A percentile compares a stretch with the other conserved stretches of the same genome.
phyloP scores from a whole-genome alignment of 306 rosid genomes.

The Biancaea sappan region DNA sequence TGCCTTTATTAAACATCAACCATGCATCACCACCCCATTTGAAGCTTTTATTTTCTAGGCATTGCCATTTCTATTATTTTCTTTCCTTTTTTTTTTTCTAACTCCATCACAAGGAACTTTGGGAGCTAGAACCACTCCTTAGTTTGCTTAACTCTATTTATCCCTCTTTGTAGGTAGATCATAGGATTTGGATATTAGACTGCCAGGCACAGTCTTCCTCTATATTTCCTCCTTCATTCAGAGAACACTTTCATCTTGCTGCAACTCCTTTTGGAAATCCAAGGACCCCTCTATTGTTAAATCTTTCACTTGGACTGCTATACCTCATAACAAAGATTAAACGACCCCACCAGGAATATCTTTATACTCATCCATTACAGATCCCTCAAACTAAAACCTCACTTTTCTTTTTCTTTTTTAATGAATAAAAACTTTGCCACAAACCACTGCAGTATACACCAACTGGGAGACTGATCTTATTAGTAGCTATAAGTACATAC shows the following conservation, averaged over 20 bases:
- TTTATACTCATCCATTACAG: background rate
- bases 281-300: background rate
- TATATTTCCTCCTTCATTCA: background rate
- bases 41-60: background rate
- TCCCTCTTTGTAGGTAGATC: background rate
- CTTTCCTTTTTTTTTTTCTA: background rate
- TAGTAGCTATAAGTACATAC: background rate
- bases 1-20: background rate
- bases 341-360: too few species aligned
- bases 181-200: background rate
- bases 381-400: background rate
- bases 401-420: too few species aligned
- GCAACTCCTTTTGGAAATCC: background rate
- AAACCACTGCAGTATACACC: background rate
- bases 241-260: background rate
- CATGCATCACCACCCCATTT: background rate
- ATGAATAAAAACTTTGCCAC: background rate
- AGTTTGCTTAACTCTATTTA: background rate
- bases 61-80: background rate
- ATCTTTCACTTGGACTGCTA: background rate
- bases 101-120: background rate
- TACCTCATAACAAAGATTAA: too few species aligned
- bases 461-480: background rate
- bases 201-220: background rate
- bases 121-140: background rate